Base-by-base conservation (phyloP, 805 yeast species). In the Ogataea angusta region DNA sequence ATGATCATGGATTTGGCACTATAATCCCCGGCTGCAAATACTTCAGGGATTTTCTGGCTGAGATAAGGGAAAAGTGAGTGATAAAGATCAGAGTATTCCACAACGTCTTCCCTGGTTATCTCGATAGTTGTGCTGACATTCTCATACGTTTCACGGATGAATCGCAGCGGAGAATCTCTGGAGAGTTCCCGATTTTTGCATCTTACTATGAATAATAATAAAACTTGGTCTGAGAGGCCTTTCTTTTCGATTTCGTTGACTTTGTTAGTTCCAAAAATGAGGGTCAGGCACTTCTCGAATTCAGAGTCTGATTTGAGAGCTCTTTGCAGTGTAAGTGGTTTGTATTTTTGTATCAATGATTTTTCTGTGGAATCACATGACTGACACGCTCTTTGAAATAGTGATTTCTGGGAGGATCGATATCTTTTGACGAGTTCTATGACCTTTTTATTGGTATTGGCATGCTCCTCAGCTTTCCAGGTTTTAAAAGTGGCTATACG, bases 201-300 rank as follows among this genome's bases (percentile, higher is more conserved):
- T 50, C 88, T 68, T 25, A 84, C 75, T 18, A 84, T 64, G 77
- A 82, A 85, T 28, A 85, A 59, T 15, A 81, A 57, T 59, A 85
- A 64, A 2, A 75, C 73, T 49, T 80, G 83, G 41, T 80, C 81
- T 42, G 78, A 62, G 33, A 78, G 68, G 30, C 70, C 67, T 30
- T 74, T 66, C 3, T 60, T 67, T 2, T 71, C 52, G 12, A 84
- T 51, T 33, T 75, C 78, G 4, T 76, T 80, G 50, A 72, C 78
- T 15, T 69, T 67, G 3, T 73, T 59, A 9, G 78, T 69, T 7
- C 88, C 90, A 54, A 80, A 72, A 1, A 76, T 64, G 18, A 78
- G 58, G 10, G 78, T 57, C 16, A 84, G 59, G 2, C 85, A 70
- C 46, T 75, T 51, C 16, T 49, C 49, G 38, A 61, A 61, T 21